Conservation (phyloP, 768 basidiomycete species). For the Tricholoma matsutake region DNA sequence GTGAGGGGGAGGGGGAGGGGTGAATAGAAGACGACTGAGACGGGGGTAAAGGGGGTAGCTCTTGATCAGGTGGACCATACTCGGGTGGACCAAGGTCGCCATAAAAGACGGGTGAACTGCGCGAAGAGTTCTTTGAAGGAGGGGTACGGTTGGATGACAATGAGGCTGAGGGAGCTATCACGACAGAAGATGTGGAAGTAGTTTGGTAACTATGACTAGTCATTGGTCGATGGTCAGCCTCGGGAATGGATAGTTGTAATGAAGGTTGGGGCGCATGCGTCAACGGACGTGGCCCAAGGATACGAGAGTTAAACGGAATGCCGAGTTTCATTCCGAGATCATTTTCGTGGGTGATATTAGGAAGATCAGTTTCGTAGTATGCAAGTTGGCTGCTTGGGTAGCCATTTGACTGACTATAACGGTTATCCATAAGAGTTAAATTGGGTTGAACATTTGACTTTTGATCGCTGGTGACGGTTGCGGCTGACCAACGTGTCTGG, state of each 20-base stretch:
- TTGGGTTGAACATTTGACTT: conserved; percentile 34
- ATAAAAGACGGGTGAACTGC: conserved; percentile 23
- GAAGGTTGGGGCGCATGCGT: conserved; percentile 32
- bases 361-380: conserved; percentile 25
- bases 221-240: conserved; percentile 30
- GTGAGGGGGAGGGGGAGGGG: conserved; percentile 32
- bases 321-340: conserved; percentile 5
- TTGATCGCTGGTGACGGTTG: conserved; percentile 25
- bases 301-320: conserved; percentile 4
- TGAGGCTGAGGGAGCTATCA: conserved; percentile 22
- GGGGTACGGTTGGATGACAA: conserved; percentile 25
- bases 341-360: conserved; percentile 13
- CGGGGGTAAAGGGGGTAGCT: conserved; percentile 24
- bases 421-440: conserved; percentile 28
- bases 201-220: conserved; percentile 28
- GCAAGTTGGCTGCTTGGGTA: conserved; percentile 29
- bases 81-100: conserved; percentile 16
- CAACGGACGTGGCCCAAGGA: conserved; percentile 21
- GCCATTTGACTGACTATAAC: conserved; percentile 21
- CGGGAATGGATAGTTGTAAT: conserved; percentile 27
- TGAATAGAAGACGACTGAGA: conserved; percentile 23
- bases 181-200: conserved; percentile 31
- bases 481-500: conserved; percentile 42
- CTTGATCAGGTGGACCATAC: conserved; percentile 19
- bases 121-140: conserved; percentile 31